Base-by-base conservation (phyloP, 1,139 yeast species). In the Candida pseudocylindracea region DNA sequence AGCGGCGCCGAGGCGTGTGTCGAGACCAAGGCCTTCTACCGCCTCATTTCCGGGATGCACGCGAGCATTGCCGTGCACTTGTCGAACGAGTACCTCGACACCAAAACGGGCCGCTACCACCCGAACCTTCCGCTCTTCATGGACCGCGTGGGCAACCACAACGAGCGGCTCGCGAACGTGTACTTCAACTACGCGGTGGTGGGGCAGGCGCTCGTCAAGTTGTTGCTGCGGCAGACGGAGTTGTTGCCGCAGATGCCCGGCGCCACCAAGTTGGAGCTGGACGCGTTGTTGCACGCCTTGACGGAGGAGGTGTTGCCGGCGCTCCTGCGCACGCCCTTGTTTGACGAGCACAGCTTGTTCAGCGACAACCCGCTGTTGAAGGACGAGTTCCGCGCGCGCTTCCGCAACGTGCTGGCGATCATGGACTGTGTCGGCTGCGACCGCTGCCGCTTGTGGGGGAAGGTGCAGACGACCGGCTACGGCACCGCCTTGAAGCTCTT, bases 401-500 rank as follows among this genome's bases (percentile, higher is more conserved):
- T 88, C 51, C 72, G 72, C 48, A 91, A 88, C 49, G 92, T 88
- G 27, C 74, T 93, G 27, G 76, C 80, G 33, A 70, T 88, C 33
- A 88, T 91, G 95, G 94, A 88, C 52, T 88, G 98, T 58, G 96
- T 88, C 32, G 95, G 94, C 29, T 88, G 98, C 56, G 98, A 88
- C 50, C 66, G 96, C 49, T 88, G 98, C 51, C 68, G 96, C 46
- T 60, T 91, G 55, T 88, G 98, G 98, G 98, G 98, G 12, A 88
- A 91, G 52, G 67, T 88, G 25, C 98, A 88, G 56, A 81, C 93
- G 2, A 81, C 91, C 13, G 98, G 98, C 24, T 88, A 88, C 50
- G 98, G 96, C 20, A 88, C 98, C 12, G 93, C 95, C 2, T 63
- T 91, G 46, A 88, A 88, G 53, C 65, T 85, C 24, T 57, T 88